A percentile compares a stretch with the other conserved stretches of the same genome.
phyloP scores from a whole-genome alignment of 78 protist species.

The Monosiga brevicollis region DNA sequence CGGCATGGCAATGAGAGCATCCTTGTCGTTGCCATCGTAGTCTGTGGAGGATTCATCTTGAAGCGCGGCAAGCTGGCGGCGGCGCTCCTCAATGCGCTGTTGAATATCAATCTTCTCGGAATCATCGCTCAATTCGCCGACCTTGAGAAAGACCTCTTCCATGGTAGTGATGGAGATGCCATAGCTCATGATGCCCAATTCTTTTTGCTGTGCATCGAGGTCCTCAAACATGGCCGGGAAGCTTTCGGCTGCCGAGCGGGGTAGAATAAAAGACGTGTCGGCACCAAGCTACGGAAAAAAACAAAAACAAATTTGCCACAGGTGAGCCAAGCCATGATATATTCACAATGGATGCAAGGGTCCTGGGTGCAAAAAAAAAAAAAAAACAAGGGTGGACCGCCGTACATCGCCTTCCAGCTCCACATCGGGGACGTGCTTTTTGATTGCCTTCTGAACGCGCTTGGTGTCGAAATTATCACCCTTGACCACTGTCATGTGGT shows the following conservation, averaged over 20 bases:
- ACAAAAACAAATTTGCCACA: neutral
- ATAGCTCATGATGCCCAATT: neutral
- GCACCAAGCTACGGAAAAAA: neutral
- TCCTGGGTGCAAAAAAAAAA: neutral
- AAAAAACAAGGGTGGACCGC: neutral
- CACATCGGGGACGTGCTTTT: neutral
- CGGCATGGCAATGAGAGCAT: neutral
- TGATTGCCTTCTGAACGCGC: neutral
- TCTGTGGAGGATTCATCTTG: neutral
- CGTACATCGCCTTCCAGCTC: neutral
- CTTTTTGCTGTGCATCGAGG: neutral
- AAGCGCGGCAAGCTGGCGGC: no score
- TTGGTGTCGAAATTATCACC: neutral
- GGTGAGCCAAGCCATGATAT: neutral
- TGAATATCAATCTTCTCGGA: no score
- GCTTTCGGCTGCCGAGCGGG: neutral
- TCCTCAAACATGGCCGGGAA: neutral
- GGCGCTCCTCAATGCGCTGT: no score
- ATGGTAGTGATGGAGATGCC: neutral
- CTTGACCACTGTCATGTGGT: slow-evolving; percentile 19
- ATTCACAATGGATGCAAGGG: neutral
- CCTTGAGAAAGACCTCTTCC: slow-evolving; percentile 25
- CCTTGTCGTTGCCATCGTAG: neutral
- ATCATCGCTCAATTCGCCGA: slow-evolving; percentile 10
- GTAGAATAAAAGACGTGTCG: neutral